Base-by-base conservation (phyloP, 257 asterid species). In the Solanum phureja region DNA sequence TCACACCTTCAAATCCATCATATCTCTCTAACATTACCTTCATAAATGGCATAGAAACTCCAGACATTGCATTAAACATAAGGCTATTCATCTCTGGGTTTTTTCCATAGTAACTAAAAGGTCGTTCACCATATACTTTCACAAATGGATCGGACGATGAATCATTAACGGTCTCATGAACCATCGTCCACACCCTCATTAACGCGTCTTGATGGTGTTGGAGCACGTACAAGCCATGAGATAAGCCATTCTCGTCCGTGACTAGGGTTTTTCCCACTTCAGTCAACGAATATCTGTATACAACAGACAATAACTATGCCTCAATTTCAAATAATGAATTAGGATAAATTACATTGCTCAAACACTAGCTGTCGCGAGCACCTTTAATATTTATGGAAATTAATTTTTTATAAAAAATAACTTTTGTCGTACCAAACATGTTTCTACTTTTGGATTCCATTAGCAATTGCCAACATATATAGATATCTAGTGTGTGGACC, bases 61-160 rank as follows among this genome's bases (percentile, higher is more conserved):
- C 90, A 44, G 91, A 86, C 91, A 89, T 89, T 52, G 90, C 91
- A 56, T 68, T 89, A 83, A 64, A 86, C 91, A 89, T 89, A 58
- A 87, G 85, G n/a, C 27, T 64, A 76, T 89, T 89, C 90, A 89
- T 89, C 73, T 87, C 87, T 6, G 88, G 88, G 11, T 68, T 79
- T 85, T 85, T 84, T 0, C 90, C 88, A 11, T 89, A 87, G 84
- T 87, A 85, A 66, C 21, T 38, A 82, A 77, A 89, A 23, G 91
- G 87, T 46, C 68, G 40, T 71, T 77, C 87, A 3, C 90, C 91
- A 83, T 89, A 85, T 16, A 85, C 90, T 60, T 85, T 89, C 8
- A 60, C 87, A 60, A 89, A 89, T 60, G 91, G 90, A 87, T 87
- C 91, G 2, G 88, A 18, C 1, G 88, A 84, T 2, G 90, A 85